Evolutionary conservation across 208 protist genomes (phyloP).

Genomic region (Trichomonas gallinae): DNA sequence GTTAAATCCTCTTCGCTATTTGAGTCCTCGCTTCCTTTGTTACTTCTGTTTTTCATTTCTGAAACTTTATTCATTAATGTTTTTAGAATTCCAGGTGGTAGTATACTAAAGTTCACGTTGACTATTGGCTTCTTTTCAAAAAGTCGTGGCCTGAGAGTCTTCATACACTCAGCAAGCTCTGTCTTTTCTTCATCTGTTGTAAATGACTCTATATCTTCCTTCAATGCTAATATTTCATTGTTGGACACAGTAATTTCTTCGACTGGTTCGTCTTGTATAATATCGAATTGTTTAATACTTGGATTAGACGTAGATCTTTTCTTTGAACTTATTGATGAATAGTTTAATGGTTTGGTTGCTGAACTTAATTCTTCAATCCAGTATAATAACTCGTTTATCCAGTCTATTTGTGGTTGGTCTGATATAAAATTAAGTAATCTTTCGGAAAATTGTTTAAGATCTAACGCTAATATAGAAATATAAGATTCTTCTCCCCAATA

Average conservation of each 20-base stretch:
- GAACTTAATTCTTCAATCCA: neutral
- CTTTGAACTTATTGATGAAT: neutral
- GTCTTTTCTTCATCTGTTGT: neutral
- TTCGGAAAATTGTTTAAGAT: neutral
- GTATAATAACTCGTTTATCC: neutral
- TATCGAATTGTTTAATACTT: neutral
- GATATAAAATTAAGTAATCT: neutral
- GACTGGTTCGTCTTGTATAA: neutral
- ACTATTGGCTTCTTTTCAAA: neutral
- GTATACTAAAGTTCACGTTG: neutral
- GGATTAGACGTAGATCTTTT: neutral
- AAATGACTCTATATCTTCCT: neutral
- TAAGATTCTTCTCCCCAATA: neutral
- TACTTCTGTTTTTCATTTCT: neutral
- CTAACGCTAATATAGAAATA: neutral
- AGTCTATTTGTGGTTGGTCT: neutral
- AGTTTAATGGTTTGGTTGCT: neutral
- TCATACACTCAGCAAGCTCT: neutral
- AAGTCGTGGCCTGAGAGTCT: neutral
- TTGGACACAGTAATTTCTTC: neutral
- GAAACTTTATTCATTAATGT: neutral
- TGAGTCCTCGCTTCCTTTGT: neutral
- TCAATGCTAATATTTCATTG: neutral
- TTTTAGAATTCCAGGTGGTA: neutral
- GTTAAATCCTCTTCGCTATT: neutral